Evolutionary conservation across 805 yeast genomes (phyloP).

Genomic region (Saccharomycopsis malanga): DNA sequence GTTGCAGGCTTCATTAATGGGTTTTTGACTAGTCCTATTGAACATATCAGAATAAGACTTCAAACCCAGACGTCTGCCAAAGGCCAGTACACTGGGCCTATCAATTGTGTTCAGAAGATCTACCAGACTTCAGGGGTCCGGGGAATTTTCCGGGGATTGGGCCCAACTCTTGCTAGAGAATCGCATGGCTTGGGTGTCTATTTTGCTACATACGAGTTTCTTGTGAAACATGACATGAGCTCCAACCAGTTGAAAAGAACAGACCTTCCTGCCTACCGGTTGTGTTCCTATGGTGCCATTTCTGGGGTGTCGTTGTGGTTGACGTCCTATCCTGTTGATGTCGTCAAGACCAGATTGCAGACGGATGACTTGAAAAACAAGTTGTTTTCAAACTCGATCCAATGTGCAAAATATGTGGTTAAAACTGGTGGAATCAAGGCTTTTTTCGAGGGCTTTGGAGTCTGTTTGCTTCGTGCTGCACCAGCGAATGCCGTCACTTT

Average conservation of each 20-base stretch:
- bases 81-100: conserved; percentile 57
- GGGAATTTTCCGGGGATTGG: conserved; percentile 73
- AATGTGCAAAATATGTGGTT: conserved; percentile 50
- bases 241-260: conserved; percentile 41
- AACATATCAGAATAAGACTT: conserved; percentile 86
- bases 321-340: conserved; percentile 80
- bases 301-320: conserved; percentile 91
- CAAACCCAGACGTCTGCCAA: conserved; percentile 74
- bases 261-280: conserved; percentile 82
- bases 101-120: conserved; percentile 60
- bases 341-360: conserved; percentile 84
- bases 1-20: conserved; percentile 93
- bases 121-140: conserved; percentile 44
- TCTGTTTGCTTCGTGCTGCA: conserved; percentile 92
- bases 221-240: conserved; percentile 61
- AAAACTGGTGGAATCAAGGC: conserved; percentile 62
- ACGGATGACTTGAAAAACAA: conserved; percentile 57
- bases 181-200: conserved; percentile 83
- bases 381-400: conserved; percentile 47
- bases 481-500: conserved; percentile 98
- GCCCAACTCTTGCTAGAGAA: conserved; percentile 80
- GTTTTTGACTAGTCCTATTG: conserved; percentile 86
- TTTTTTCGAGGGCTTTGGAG: conserved; percentile 84
- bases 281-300: conserved; percentile 81
- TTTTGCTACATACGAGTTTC: conserved; percentile 85